Evolutionary conservation across 306 rosid genomes (phyloP).

Genomic region (Benincasa hispida): DNA sequence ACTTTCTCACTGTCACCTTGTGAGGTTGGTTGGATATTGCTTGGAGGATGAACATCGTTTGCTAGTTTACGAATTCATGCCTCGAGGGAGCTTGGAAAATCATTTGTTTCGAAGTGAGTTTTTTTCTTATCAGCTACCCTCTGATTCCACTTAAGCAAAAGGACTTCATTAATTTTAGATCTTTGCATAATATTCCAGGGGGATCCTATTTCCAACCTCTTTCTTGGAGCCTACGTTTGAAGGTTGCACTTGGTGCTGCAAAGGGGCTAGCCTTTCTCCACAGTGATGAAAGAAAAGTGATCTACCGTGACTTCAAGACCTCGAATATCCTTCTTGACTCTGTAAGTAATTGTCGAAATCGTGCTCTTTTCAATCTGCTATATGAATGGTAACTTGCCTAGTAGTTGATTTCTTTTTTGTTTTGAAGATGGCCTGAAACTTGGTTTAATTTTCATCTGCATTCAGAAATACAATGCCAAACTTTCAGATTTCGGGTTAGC

Average conservation of each 20-base stretch:
- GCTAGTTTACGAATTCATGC: slow-evolving; percentile 58
- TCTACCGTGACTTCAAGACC: slow-evolving; percentile 55
- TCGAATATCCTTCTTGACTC: slow-evolving; percentile 56
- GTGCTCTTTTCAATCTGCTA: not conserved
- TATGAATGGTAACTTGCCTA: not conserved
- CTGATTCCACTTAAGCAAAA: not conserved
- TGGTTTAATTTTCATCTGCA: slow-evolving; percentile 11
- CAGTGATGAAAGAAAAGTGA: slow-evolving; percentile 37
- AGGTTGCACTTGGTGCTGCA: slow-evolving; percentile 65
- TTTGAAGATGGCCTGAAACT: not conserved
- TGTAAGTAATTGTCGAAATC: slow-evolving; percentile 18
- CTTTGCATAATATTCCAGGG: slow-evolving; percentile 20
- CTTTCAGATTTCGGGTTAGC: slow-evolving; percentile 75
- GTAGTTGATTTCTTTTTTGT: not conserved
- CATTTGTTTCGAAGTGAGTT: slow-evolving; percentile 61
- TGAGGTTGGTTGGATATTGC: slow-evolving; percentile 50
- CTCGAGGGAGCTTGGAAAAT: slow-evolving; percentile 64
- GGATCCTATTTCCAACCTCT: slow-evolving; percentile 63
- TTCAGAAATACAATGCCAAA: slow-evolving; percentile 42
- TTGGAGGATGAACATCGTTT: slow-evolving; percentile 58
- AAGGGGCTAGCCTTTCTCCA: slow-evolving; percentile 64
- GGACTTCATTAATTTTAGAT: not conserved
- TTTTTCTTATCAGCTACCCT: not conserved
- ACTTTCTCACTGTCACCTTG: slow-evolving; percentile 53
- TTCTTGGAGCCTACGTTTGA: slow-evolving; percentile 57